These are phyloP conservation scores for Verticillium dahliae DNA, from an alignment of 2,329 filamentous ascomycete species.

Conservation along the genomic window DNA sequence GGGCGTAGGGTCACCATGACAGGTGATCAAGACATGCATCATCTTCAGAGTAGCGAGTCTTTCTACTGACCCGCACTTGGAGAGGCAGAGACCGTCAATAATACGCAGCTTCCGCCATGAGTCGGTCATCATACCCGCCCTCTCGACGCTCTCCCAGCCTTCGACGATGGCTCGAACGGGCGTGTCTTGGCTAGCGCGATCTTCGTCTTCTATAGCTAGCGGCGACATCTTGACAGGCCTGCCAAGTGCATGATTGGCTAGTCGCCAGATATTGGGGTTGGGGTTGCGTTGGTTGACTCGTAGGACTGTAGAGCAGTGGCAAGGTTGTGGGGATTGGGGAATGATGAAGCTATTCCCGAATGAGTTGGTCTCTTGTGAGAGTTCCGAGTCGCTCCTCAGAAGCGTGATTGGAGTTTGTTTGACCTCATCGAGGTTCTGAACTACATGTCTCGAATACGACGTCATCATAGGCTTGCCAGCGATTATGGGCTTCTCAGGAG, in stretches of 20 bases:
- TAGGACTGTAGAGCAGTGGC: not conserved
- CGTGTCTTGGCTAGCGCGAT: slow-evolving; percentile 16
- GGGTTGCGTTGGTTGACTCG: not conserved
- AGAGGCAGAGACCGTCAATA: slow-evolving; percentile 15
- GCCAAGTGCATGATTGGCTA: slow-evolving; percentile 13
- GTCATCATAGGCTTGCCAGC: not conserved
- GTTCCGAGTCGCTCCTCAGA: not conserved
- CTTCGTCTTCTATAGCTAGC: slow-evolving; percentile 5
- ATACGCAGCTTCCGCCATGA: slow-evolving; percentile 17
- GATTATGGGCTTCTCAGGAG: not conserved
- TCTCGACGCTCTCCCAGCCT: slow-evolving; percentile 19
- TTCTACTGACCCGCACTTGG: slow-evolving; percentile 10
- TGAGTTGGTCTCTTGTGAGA: not conserved
- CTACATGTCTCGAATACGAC: not conserved
- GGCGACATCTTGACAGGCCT: slow-evolving; percentile 6
- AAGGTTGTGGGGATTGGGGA: not conserved
- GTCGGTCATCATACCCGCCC: slow-evolving; percentile 14
- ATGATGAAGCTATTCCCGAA: not conserved
- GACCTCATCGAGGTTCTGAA: not conserved
- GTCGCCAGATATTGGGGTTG: slow-evolving; percentile 14
- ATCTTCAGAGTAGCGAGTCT: slow-evolving; percentile 15
- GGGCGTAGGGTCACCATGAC: slow-evolving; percentile 16
- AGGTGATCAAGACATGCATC: slow-evolving; percentile 16
- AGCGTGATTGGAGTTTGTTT: not conserved
- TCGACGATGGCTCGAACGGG: slow-evolving; percentile 16